Evolutionary conservation across 495 filamentous ascomycete genomes (phyloP).

Genomic region (Neurospora sp.): DNA sequence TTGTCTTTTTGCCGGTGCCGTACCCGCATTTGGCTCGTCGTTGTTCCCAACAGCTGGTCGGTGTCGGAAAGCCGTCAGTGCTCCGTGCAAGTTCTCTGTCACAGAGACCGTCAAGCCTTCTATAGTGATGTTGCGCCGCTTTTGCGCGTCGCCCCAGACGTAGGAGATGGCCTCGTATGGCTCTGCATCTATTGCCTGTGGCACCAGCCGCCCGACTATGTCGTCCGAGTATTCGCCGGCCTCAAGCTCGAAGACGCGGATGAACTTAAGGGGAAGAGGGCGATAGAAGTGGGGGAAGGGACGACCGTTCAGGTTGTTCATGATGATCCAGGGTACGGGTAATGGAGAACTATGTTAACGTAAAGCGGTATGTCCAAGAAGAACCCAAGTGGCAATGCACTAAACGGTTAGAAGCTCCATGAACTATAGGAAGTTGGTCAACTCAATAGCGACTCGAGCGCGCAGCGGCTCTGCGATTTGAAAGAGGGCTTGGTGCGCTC

Average conservation of each 20-base stretch:
- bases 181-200: slow-evolving; percentile 7
- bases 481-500: not conserved
- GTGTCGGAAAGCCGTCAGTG: slow-evolving; percentile 9
- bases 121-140: slow-evolving; percentile 4
- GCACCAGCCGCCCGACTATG: slow-evolving; percentile 6
- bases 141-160: slow-evolving; percentile 19
- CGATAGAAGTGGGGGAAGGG: slow-evolving; percentile 3
- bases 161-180: slow-evolving; percentile 27
- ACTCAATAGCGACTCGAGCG: not conserved
- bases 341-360: not conserved
- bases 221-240: slow-evolving; percentile 3
- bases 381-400: not conserved
- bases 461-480: not conserved
- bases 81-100: slow-evolving; percentile 11
- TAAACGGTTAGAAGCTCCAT: not conserved
- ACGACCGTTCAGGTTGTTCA: not conserved
- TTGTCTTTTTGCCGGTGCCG: not conserved
- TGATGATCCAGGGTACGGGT: not conserved
- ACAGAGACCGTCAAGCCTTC: slow-evolving; percentile 13
- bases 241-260: slow-evolving; percentile 12
- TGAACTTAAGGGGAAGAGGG: slow-evolving; percentile 1
- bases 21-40: not conserved
- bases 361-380: not conserved
- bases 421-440: not conserved
- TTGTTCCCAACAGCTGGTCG: not conserved